Evolutionary conservation across 257 asterid species (phyloP), one percentile per base, ranked within the genome.

Genomic region (Salvia miltiorrhiza): DNA sequence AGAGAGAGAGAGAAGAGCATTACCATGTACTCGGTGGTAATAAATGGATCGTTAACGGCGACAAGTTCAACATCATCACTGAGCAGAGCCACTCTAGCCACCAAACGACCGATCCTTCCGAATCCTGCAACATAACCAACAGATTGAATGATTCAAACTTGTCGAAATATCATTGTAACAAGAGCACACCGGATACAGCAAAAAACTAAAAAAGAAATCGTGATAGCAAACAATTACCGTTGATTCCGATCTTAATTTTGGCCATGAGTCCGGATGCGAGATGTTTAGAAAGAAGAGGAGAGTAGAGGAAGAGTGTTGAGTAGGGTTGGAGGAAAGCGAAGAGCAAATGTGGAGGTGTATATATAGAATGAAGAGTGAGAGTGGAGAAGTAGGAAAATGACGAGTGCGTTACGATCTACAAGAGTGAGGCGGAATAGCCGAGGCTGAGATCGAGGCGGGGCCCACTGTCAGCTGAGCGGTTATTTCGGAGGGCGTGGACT

Each of bases 51-150:
- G 20, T 90, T 90, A 37, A 90, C 89, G 1, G 97, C 97, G 10
- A 90, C 97, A 57, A 90, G 96, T 57, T 90, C 97, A 66, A 90
- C 64, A 63, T 90, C 97, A 33, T 90, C 92, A 54, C 97, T 90
- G 73, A 63, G 88, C n/a, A 90, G 78, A 16, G 90, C 95, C 0
- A 90, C 97, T 55, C 96, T 80, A 7, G 97, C 97, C 53, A 90
- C 97, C 86, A 90, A 77, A 60, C 97, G 93, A 0, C 96, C 96
- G 67, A 90, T 90, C 74, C 96, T 88, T 83, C 97, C 97, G 58
- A 90, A 88, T 13, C 97, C 97, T 90, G 44, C 65, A n/a, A 58
- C 66, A 40, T 1, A 43, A 30, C 20, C 65, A 73, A 16, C 41
- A 43, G 48, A 65, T 65, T 39, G 57, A 32, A 50, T 3, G 47